Base-by-base conservation (phyloP, 768 basidiomycete genomes). In the Holtermanniella nyarrowii region DNA sequence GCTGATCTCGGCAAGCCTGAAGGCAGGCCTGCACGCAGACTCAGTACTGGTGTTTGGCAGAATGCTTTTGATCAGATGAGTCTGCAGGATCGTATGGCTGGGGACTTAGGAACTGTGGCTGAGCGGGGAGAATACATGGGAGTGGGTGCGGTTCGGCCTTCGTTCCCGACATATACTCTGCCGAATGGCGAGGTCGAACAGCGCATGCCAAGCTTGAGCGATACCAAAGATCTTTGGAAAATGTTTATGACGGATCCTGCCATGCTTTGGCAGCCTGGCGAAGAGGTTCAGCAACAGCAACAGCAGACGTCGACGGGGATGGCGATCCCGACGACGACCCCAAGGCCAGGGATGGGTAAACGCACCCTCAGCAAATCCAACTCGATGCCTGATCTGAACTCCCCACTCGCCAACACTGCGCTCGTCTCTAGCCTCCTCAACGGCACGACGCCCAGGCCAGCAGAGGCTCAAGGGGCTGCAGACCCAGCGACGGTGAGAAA, bases 181-280 rank as follows among this genome's bases (percentile, higher is more conserved):
- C 46, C 11, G 4, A 37, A 48, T 16, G 46, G 22, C 18, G 16
- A 10, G 23, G 37, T 14, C 24, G 26, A 18, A 44, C 39, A 16
- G 48, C 44, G 48, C 44, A 53, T 61, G 44, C 62, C 66, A 4
- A 66, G 59, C 49, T 52, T 63, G 41, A 48, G 55, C 11, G 68
- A 69, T 50, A 59, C 65, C 40, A 66, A 69, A 49, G 68, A 69
- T 55, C 45, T 64, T 1, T 69, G 68, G 68, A 60, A 61, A 40
- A 18, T 61, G 49, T 69, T 64, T 53, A 66, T 68, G 63, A 44
- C 60, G 2, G 65, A 67, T 21, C 62, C 62, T 2, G 58, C 63
- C 56, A 53, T 51, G 23, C 14, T 25, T 18, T 46, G 10, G 24
- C 44, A 40, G 11, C 37, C 23, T 5, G 10, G 24, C 27, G 23